These are phyloP conservation scores for Gracilaria gracilis DNA, from an alignment of 23 red algal genomes.

Conservation along the genomic window DNA sequence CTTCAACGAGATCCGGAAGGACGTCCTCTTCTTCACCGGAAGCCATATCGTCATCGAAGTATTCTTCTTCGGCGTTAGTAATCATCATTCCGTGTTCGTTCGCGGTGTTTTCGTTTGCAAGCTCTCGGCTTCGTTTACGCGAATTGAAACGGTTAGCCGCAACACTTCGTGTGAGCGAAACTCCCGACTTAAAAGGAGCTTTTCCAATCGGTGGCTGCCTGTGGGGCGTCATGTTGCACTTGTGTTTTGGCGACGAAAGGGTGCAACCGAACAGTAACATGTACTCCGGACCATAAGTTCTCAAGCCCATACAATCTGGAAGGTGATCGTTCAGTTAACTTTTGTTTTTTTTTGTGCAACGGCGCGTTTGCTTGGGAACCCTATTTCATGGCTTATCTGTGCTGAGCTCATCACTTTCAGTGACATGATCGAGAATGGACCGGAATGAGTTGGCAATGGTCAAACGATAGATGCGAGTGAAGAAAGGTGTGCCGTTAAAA, in stretches of 20 bases:
- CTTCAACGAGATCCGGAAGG: neutral
- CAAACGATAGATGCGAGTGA: too few species aligned
- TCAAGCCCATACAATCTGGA: neutral
- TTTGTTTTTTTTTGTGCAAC: neutral
- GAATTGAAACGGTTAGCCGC: neutral
- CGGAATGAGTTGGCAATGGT: too few species aligned
- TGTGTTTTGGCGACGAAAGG: neutral
- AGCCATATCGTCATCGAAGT: conserved; percentile 1
- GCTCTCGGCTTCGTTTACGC: conserved; percentile 12
- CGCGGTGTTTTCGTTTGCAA: neutral
- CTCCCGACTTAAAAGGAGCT: neutral
- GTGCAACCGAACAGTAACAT: neutral
- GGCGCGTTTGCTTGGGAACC: neutral
- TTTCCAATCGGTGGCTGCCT: neutral
- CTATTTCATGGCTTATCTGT: neutral
- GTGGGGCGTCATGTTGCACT: neutral
- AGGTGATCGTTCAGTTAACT: neutral
- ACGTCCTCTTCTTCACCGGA: conserved; percentile 9
- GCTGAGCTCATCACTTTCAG: neutral
- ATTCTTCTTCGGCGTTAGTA: neutral
- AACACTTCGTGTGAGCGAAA: neutral
- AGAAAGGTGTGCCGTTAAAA: too few species aligned
- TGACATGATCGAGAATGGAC: too few species aligned
- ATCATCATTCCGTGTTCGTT: neutral
- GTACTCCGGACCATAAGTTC: too few species aligned